Evolutionary conservation across 148 eudicot species (phyloP).

Genomic region (Heliamphora exappendiculata): DNA sequence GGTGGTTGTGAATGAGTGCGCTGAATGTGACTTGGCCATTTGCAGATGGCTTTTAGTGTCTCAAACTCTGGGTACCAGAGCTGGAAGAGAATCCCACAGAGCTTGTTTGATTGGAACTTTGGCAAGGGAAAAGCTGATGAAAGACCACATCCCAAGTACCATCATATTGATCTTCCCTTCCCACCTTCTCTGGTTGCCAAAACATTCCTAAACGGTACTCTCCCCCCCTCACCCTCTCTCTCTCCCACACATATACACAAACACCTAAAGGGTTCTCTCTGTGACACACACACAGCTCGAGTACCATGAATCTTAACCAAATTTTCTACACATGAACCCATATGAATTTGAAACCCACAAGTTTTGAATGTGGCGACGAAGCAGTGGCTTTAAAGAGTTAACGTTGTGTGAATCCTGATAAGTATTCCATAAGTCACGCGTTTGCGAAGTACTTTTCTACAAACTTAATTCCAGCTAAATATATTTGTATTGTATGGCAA

Average conservation of each 20-base stretch:
- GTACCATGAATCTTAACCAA: too few relatives aligned
- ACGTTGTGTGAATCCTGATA: too few relatives aligned
- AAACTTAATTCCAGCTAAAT: too few relatives aligned
- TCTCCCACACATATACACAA: not conserved
- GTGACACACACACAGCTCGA: not conserved
- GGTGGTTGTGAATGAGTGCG: too few relatives aligned
- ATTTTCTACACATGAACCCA: too few relatives aligned
- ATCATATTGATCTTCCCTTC: slow-evolving; percentile 70
- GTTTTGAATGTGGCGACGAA: too few relatives aligned
- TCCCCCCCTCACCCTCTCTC: slow-evolving; percentile 6
- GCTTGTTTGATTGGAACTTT: slow-evolving; percentile 72
- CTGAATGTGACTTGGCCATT: not conserved
- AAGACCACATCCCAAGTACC: slow-evolving; percentile 59
- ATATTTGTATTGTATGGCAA: too few relatives aligned
- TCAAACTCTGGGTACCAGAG: slow-evolving; percentile 27
- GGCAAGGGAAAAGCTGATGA: slow-evolving; percentile 43
- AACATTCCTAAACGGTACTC: slow-evolving; percentile 70
- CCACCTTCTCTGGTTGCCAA: slow-evolving; percentile 68
- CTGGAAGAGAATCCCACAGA: slow-evolving; percentile 33
- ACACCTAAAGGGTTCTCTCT: too few relatives aligned
- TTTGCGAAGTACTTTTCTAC: too few relatives aligned
- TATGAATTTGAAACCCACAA: too few relatives aligned
- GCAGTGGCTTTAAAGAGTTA: too few relatives aligned
- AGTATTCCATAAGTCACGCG: too few relatives aligned
- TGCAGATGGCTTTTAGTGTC: slow-evolving; percentile 25